A percentile compares a stretch with the other conserved stretches of the same genome.
Conservation (phyloP, 2,329 filamentous ascomycete species). For the Neonectria faginata region DNA sequence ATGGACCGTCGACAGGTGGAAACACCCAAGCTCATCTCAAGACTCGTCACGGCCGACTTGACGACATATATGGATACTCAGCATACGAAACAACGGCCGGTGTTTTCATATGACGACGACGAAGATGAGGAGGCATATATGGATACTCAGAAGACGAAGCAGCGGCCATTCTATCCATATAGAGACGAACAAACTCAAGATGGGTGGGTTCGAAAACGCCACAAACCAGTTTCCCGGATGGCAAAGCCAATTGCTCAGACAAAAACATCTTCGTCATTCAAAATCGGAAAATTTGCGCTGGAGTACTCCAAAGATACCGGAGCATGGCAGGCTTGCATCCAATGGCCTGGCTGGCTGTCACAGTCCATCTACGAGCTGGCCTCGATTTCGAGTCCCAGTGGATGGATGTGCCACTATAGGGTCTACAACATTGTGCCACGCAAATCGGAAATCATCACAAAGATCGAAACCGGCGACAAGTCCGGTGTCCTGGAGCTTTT, state of each 20-base stretch:
- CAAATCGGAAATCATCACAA: slow-evolving; percentile 31
- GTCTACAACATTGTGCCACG: slow-evolving; percentile 40
- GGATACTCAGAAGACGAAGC: neutral
- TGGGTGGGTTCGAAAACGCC: rapidly evolving
- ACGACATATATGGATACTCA: neutral
- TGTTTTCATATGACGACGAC: neutral
- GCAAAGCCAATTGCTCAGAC: neutral
- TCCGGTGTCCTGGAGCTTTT: slow-evolving; percentile 40
- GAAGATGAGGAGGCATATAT: neutral
- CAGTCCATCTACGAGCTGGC: slow-evolving; percentile 30
- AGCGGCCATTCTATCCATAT: rapidly evolving
- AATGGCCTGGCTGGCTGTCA: slow-evolving; percentile 44
- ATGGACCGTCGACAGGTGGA: neutral
- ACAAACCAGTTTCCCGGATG: neutral
- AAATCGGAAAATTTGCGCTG: slow-evolving; percentile 28
- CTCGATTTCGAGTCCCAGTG: slow-evolving; percentile 26
- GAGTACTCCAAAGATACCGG: slow-evolving; percentile 20
- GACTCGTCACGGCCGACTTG: neutral
- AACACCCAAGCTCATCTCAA: neutral
- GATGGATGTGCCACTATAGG: slow-evolving; percentile 39
- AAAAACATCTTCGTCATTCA: slow-evolving; percentile 24
- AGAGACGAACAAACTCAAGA: neutral
- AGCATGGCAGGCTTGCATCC: slow-evolving; percentile 39
- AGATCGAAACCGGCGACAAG: slow-evolving; percentile 28
- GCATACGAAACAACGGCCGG: neutral